phyloP scores from a whole-genome alignment of 805 yeast genomes.

The Metschnikowia peoriensis region DNA sequence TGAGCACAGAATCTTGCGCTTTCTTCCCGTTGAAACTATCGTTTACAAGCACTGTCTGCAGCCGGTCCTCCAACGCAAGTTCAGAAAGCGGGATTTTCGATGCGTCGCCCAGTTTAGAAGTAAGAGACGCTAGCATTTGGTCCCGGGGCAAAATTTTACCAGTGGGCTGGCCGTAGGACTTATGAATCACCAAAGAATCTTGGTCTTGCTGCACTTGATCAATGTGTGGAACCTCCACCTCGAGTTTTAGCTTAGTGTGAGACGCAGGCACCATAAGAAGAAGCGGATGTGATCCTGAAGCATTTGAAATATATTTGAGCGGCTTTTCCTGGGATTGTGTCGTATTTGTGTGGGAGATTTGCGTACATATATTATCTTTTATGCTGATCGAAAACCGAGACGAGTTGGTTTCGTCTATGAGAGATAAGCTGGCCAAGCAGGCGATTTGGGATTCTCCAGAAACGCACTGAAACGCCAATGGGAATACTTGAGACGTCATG shows the following conservation, averaged over 20 bases:
- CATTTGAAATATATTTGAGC: slow-evolving; percentile 28
- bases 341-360: slow-evolving; percentile 10
- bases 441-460: slow-evolving; percentile 16
- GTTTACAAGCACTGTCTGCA: slow-evolving; percentile 14
- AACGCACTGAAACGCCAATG: slow-evolving; percentile 29
- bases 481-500: slow-evolving; percentile 17
- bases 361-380: slow-evolving; percentile 21
- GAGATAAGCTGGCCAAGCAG: slow-evolving; percentile 22
- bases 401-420: slow-evolving; percentile 29
- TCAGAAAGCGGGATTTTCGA: slow-evolving; percentile 29
- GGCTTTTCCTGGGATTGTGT: slow-evolving; percentile 6
- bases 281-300: slow-evolving; percentile 24
- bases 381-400: slow-evolving; percentile 22
- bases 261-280: slow-evolving; percentile 27
- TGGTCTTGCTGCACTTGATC: slow-evolving; percentile 6
- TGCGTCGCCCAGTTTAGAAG: slow-evolving; percentile 19
- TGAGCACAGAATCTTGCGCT: slow-evolving; percentile 1
- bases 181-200: slow-evolving; percentile 32
- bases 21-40: slow-evolving; percentile 10
- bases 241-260: slow-evolving; percentile 23
- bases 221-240: slow-evolving; percentile 28
- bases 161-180: slow-evolving; percentile 20
- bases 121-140: slow-evolving; percentile 8
- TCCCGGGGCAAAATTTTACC: slow-evolving; percentile 1
- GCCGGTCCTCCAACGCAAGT: slow-evolving; percentile 26